Conservation (phyloP, 2,329 filamentous ascomycete species). For the Pseudocercospora macadamiae region DNA sequence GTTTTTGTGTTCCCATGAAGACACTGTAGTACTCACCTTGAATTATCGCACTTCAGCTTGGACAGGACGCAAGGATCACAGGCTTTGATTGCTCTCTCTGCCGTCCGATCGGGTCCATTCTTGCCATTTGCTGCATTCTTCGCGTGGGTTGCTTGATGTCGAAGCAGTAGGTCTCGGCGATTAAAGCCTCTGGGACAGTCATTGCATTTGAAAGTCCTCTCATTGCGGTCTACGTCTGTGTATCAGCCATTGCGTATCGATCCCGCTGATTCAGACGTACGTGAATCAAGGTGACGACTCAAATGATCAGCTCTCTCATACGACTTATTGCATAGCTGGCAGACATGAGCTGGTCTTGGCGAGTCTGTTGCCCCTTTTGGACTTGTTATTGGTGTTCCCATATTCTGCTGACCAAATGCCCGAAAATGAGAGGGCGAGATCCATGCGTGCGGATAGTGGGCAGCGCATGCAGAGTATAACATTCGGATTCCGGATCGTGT, state of each 20-base stretch:
- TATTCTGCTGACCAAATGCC: constrained; percentile 1
- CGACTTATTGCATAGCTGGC: constrained; percentile 34
- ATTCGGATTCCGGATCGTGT: background rate
- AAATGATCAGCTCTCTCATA: constrained; percentile 39
- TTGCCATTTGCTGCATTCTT: constrained; percentile 32
- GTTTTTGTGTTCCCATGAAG: background rate
- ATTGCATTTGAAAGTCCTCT: constrained; percentile 35
- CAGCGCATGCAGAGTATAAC: background rate
- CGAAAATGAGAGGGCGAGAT: background rate
- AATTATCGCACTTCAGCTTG: constrained; percentile 34
- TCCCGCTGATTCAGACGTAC: constrained; percentile 17
- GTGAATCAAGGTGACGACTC: constrained; percentile 38
- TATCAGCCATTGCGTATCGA: background rate
- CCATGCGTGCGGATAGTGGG: constrained; percentile 7
- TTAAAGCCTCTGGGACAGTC: constrained; percentile 39
- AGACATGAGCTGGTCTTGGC: constrained; percentile 19
- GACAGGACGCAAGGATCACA: constrained; percentile 38
- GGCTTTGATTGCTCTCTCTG: constrained; percentile 35
- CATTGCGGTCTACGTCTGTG: constrained; percentile 28
- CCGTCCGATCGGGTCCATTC: constrained; percentile 24
- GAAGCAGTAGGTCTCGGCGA: constrained; percentile 35
- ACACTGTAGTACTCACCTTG: background rate
- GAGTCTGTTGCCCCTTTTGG: background rate
- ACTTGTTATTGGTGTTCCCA: background rate
- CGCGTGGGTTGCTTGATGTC: constrained; percentile 35